Base-by-base conservation (phyloP, 768 basidiomycete species). In the Lyophyllum atratum region DNA sequence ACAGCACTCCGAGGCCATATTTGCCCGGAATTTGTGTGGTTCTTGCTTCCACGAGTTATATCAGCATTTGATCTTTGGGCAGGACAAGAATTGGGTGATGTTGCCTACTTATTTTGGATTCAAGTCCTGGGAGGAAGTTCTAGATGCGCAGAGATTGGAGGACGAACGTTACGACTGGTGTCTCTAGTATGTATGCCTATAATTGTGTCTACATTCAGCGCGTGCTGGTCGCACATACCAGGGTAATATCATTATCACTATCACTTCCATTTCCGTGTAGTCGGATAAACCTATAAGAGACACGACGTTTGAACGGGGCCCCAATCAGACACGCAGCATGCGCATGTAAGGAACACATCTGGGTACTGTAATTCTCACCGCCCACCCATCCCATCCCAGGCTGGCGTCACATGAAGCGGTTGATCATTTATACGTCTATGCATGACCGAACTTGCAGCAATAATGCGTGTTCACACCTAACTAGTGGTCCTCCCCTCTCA, bases 381-480 rank as follows among this genome's bases (percentile, higher is more conserved):
- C 33, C 37, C 25, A 29, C 24, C 42, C 11, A 46, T 43, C 47
- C 52, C 58, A 56, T 62, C 64, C 52, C 59, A 58, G 54, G 55
- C 53, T 50, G 47, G 45, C 47, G 59, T 70, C 68, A 68, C 68
- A 70, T 69, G 69, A 64, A 69, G 34, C 63, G 65, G 62, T 56
- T 64, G 61, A 70, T 65, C 63, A 58, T 67, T 67, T 66, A 67
- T 55, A 63, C 66, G 59, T 54, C 50, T 39, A 53, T 52, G 44
- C 54, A 52, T 60, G 45, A 29, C 49, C 34, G 14, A 15, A 37
- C 34, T 37, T 37, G 34, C 28, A 44, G 42, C 24, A 21, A 28
- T 53, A 43, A 49, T 45, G 50, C 40, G 28, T 26, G 54, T 51
- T 55, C 50, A 19, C 59, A 55, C 49, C 47, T 21, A 28, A 37